These are phyloP conservation scores for Salix arbutifolia DNA, from an alignment of 345 rosid genomes.

Conservation along the genomic window DNA sequence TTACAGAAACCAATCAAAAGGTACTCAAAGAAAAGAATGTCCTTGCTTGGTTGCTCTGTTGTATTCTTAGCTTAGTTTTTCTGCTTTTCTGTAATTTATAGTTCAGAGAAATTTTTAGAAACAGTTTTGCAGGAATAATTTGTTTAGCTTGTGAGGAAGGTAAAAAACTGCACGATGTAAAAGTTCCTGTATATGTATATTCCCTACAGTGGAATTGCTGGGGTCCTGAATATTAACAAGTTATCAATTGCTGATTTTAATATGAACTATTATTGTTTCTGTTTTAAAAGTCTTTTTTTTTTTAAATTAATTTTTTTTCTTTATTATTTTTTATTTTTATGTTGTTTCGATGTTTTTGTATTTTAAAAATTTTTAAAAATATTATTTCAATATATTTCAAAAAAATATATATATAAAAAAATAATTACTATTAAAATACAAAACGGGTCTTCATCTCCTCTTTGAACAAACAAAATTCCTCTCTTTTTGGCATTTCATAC, in stretches of 20 bases:
- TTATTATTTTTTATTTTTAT: too few species aligned
- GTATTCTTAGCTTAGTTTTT: constrained; percentile 33
- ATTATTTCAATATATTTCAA: too few species aligned
- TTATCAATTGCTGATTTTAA: constrained; percentile 7
- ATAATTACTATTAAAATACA: too few species aligned
- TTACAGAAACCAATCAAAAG: constrained; percentile 23
- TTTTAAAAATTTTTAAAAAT: too few species aligned
- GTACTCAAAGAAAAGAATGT: constrained; percentile 15
- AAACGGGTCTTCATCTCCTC: neutral
- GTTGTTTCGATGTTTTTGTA: too few species aligned
- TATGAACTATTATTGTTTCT: neutral
- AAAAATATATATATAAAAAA: too few species aligned
- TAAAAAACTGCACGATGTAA: constrained; percentile 24
- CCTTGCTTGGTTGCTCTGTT: constrained; percentile 23
- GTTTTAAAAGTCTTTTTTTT: too few species aligned
- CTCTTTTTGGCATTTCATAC: neutral
- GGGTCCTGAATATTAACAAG: constrained; percentile 15
- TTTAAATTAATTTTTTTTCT: too few species aligned
- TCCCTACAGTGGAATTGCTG: constrained; percentile 21
- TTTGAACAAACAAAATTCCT: neutral
- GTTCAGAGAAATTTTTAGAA: constrained; percentile 19
- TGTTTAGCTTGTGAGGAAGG: constrained; percentile 30
- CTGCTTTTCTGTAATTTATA: constrained; percentile 33
- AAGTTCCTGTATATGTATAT: constrained; percentile 21
- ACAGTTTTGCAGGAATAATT: constrained; percentile 41